Percentiles rank a stretch among this genome's conserved stretches.
phyloP scores from a whole-genome alignment of 2,329 filamentous ascomycete species.

The Sporothrix euskadiensis region DNA sequence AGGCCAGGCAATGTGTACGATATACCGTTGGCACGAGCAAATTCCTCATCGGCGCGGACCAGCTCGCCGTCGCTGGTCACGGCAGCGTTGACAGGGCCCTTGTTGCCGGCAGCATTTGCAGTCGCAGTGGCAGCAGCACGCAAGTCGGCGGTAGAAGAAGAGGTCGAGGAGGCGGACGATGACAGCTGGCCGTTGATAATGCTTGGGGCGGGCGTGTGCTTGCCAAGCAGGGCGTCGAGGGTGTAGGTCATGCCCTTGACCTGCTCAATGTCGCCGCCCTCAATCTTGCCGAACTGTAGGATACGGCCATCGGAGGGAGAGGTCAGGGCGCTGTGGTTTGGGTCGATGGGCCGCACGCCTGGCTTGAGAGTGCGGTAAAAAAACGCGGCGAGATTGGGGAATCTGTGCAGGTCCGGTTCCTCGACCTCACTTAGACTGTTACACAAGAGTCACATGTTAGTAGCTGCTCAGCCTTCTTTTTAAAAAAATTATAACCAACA shows the following conservation, averaged over 20 bases:
- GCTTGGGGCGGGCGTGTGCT: conserved; percentile 57
- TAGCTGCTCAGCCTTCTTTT: not conserved
- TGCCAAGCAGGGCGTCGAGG: conserved; percentile 85
- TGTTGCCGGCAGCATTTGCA: not conserved
- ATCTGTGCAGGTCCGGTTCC: conserved; percentile 83
- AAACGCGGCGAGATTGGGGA: conserved; percentile 91
- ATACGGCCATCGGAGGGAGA: conserved; percentile 89
- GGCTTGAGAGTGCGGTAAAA: conserved; percentile 96
- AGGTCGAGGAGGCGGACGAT: conserved; percentile 4
- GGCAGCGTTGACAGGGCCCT: conserved; percentile 30
- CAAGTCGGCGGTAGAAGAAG: not conserved
- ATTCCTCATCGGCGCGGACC: conserved; percentile 83
- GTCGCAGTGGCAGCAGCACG: not conserved
- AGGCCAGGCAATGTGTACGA: conserved; percentile 89
- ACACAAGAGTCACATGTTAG: conserved; percentile 12
- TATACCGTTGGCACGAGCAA: conserved; percentile 89
- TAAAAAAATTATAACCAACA: not conserved
- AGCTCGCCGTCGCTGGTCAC: conserved; percentile 59
- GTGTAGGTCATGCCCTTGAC: conserved; percentile 99
- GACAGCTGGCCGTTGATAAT: conserved; percentile 43
- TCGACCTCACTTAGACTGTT: conserved; percentile 76
- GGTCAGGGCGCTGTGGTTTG: conserved; percentile 74
- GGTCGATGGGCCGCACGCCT: conserved; percentile 79
- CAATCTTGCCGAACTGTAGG: conserved; percentile 88
- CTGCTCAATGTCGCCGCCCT: conserved; percentile 93